These are phyloP conservation scores for Sporothrix humicola DNA, from an alignment of 2,329 filamentous ascomycete genomes.

Conservation along the genomic window DNA sequence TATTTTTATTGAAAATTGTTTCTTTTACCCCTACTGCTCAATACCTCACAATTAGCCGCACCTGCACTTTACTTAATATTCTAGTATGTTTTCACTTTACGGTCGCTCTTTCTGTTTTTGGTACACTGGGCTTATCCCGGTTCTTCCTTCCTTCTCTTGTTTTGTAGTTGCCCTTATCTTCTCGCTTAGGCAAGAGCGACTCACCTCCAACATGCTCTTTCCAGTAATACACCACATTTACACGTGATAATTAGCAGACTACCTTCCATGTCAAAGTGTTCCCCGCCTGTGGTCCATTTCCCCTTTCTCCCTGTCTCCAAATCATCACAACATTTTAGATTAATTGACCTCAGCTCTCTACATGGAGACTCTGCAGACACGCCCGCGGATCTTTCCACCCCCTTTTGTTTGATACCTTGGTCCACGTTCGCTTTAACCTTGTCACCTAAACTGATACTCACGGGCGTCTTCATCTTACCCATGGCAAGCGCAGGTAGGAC, in stretches of 20 bases:
- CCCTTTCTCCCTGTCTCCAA: not conserved
- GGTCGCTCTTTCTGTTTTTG: not conserved
- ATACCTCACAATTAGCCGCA: not conserved
- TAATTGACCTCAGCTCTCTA: not conserved
- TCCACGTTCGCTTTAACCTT: no score
- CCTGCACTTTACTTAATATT: not conserved
- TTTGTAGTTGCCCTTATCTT: not conserved
- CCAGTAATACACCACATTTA: not conserved
- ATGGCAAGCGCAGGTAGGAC: not conserved
- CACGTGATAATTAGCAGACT: not conserved
- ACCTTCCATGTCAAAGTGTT: no score
- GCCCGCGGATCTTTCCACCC: not conserved
- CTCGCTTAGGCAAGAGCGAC: not conserved
- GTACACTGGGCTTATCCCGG: not conserved
- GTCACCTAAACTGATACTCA: no score
- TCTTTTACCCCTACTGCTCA: not conserved
- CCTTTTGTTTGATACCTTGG: not conserved
- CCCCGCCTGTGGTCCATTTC: not conserved
- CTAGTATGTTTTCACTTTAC: not conserved
- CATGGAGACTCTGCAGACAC: not conserved
- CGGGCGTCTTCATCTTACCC: no score
- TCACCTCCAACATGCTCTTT: slow-evolving; percentile 23
- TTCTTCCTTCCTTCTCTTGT: not conserved
- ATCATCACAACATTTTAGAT: slow-evolving; percentile 5
- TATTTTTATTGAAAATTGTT: no score